phyloP scores from a whole-genome alignment of 208 protist genomes.

The Borovskyia barvae region DNA sequence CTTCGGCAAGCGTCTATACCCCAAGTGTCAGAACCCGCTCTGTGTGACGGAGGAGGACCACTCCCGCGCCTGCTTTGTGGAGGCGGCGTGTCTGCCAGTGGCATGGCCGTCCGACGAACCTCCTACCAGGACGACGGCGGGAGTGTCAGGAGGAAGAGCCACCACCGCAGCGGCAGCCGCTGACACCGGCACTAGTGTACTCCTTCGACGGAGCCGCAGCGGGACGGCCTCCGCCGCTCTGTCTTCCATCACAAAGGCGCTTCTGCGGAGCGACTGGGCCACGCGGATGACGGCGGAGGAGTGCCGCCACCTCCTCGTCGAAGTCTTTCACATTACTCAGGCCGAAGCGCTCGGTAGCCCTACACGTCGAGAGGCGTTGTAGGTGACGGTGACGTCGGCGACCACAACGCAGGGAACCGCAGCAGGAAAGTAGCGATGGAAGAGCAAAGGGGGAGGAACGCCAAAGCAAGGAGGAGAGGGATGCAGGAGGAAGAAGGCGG shows the following conservation, averaged over 20 bases:
- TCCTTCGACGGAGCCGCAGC: not conserved
- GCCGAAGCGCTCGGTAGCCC: too few relatives aligned
- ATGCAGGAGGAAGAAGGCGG: not conserved
- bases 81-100: slow-evolving; percentile 45
- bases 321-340: slow-evolving; percentile 43
- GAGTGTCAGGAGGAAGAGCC: not conserved
- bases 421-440: too few relatives aligned
- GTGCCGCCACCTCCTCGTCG: slow-evolving; percentile 44
- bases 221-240: not conserved
- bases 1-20: slow-evolving; percentile 68
- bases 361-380: too few relatives aligned
- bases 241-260: slow-evolving; percentile 37
- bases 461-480: not conserved
- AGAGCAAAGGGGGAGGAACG: not conserved
- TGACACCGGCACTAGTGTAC: not conserved
- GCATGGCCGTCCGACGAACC: slow-evolving; percentile 20
- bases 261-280: slow-evolving; percentile 36
- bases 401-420: too few relatives aligned
- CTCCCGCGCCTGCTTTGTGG: slow-evolving; percentile 71
- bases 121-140: not conserved
- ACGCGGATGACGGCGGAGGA: slow-evolving; percentile 65
- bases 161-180: not conserved
- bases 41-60: slow-evolving; percentile 57
- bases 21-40: slow-evolving; percentile 45
- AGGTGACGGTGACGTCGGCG: too few relatives aligned